Conservation (phyloP, 768 basidiomycete species). For the Clavulina sp. region DNA sequence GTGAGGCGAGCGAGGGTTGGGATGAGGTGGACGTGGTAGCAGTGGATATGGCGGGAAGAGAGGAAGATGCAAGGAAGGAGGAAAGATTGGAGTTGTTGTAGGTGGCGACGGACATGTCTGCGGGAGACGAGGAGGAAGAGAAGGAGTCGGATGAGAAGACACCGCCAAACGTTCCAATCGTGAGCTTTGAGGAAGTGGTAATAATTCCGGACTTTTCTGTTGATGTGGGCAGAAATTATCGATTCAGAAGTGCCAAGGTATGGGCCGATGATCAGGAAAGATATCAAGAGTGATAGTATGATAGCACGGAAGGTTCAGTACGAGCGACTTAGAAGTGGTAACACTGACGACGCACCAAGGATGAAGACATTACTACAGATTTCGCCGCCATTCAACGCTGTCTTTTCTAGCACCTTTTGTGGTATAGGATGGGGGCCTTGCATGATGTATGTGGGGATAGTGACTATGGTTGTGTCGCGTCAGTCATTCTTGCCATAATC, state of each 20-base stretch:
- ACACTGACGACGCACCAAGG: conserved; percentile 63
- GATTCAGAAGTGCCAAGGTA: neutral
- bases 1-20: conserved; percentile 38
- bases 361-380: conserved; percentile 70
- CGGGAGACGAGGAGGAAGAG: too few species aligned
- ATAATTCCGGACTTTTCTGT: conserved; percentile 68
- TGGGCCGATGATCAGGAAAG: neutral
- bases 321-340: too few species aligned
- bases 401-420: conserved; percentile 50
- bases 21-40: conserved; percentile 6
- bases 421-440: conserved; percentile 69
- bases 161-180: conserved; percentile 64
- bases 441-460: conserved; percentile 85
- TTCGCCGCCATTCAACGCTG: conserved; percentile 59
- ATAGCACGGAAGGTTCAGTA: conserved; percentile 2
- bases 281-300: neutral
- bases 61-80: conserved; percentile 10
- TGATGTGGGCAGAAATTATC: neutral
- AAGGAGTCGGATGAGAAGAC: conserved; percentile 44
- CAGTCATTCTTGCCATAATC: neutral
- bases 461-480: conserved; percentile 44
- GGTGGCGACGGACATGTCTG: conserved; percentile 7
- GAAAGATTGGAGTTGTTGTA: conserved; percentile 11
- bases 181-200: conserved; percentile 60
- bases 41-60: conserved; percentile 6